Evolutionary conservation across 495 filamentous ascomycete genomes (phyloP).

Genomic region (Xylaria longipes): DNA sequence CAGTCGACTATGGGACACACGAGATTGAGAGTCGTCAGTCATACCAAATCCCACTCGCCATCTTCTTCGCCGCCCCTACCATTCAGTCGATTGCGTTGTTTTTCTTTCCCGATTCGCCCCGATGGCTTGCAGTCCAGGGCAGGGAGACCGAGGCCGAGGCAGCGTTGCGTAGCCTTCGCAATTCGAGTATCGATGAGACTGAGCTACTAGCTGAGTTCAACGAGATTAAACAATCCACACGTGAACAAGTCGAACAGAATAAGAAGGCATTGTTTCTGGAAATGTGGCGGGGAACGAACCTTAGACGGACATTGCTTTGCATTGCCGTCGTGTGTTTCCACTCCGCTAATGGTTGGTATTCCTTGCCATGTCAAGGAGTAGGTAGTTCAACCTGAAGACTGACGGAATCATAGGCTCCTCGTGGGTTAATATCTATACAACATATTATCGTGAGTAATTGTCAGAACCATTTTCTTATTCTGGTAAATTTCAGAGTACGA

Average conservation of each 20-base stretch:
- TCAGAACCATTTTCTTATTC: neutral
- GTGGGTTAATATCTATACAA: conserved; percentile 39
- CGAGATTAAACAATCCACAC: conserved; percentile 53
- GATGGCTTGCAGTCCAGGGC: conserved; percentile 60
- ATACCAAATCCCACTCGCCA: conserved; percentile 59
- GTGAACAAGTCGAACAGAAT: conserved; percentile 46
- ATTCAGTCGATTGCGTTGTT: conserved; percentile 54
- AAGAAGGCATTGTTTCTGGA: conserved; percentile 51
- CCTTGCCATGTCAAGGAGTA: neutral
- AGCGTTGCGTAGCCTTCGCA: conserved; percentile 51
- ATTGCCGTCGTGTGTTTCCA: conserved; percentile 43
- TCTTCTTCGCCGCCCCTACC: conserved; percentile 58
- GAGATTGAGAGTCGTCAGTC: conserved; percentile 45
- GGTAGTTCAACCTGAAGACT: neutral
- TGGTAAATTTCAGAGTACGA: neutral
- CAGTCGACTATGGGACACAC: conserved; percentile 60
- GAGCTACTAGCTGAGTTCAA: conserved; percentile 54
- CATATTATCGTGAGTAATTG: conserved; percentile 34
- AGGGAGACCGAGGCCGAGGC: conserved; percentile 50
- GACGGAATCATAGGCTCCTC: conserved; percentile 33
- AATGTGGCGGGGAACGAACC: conserved; percentile 48
- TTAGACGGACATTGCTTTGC: conserved; percentile 38
- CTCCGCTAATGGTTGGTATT: conserved; percentile 39
- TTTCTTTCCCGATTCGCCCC: conserved; percentile 62
- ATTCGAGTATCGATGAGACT: conserved; percentile 40